phyloP scores from a whole-genome alignment of 768 basidiomycete genomes.

The Chiua virens region DNA sequence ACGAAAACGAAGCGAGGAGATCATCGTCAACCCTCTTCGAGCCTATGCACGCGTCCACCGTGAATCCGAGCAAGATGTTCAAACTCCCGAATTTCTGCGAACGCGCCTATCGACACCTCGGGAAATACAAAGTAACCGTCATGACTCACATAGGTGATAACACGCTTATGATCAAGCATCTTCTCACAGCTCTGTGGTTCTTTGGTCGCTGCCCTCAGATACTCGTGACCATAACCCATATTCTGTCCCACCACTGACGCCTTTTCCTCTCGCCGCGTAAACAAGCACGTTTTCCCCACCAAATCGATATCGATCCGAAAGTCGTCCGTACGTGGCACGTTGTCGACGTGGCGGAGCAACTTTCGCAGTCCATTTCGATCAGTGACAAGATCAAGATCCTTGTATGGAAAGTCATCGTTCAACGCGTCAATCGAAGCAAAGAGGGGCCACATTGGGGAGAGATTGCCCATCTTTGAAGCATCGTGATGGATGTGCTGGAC shows the following conservation, averaged over 20 bases:
- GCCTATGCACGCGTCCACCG: constrained; percentile 46
- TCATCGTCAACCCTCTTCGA: constrained; percentile 21
- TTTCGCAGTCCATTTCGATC: constrained; percentile 70
- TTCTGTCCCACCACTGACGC: constrained; percentile 16
- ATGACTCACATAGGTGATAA: constrained; percentile 58
- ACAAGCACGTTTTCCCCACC: constrained; percentile 56
- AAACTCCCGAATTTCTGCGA: constrained; percentile 56
- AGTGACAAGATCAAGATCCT: constrained; percentile 48
- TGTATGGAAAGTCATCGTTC: constrained; percentile 25
- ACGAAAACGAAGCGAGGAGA: constrained; percentile 26
- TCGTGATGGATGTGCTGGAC: constrained; percentile 57
- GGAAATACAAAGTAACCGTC: background rate
- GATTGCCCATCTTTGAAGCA: constrained; percentile 40
- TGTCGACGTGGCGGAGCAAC: constrained; percentile 52
- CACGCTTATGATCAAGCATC: constrained; percentile 59
- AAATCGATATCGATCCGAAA: constrained; percentile 75
- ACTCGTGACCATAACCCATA: constrained; percentile 57
- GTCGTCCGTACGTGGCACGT: constrained; percentile 26
- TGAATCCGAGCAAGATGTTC: constrained; percentile 57
- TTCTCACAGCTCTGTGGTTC: constrained; percentile 48
- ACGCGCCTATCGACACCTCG: background rate
- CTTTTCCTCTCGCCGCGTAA: constrained; percentile 56
- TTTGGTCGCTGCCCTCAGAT: constrained; percentile 56
- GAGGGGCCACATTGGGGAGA: constrained; percentile 51
- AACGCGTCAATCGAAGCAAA: constrained; percentile 56